Percentiles rank a stretch among this genome's conserved stretches.
Conservation (phyloP, 495 filamentous ascomycete species). For the Talaromyces liani region DNA sequence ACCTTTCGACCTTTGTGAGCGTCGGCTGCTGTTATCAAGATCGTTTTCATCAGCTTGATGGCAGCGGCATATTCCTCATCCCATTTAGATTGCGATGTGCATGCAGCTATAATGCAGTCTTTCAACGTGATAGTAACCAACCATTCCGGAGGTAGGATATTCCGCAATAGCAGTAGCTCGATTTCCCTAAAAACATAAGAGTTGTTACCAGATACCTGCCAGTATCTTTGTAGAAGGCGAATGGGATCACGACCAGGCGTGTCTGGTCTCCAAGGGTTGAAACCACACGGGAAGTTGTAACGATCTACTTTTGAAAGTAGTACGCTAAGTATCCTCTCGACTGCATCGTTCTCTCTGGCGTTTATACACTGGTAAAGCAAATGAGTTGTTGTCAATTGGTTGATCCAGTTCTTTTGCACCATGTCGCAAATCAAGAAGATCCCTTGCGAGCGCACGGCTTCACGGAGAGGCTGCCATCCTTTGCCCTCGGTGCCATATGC, state of each 20-base stretch:
- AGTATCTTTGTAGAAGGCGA: slow-evolving; percentile 25
- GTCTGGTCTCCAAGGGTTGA: slow-evolving; percentile 20
- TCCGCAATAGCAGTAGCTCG: slow-evolving; percentile 28
- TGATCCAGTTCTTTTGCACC: slow-evolving; percentile 39
- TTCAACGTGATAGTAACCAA: slow-evolving; percentile 40
- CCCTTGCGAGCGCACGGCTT: slow-evolving; percentile 62
- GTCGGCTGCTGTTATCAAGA: slow-evolving; percentile 8
- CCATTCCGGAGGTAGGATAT: slow-evolving; percentile 39
- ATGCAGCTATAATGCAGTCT: slow-evolving; percentile 33
- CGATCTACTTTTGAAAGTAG: slow-evolving; percentile 20
- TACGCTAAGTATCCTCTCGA: slow-evolving; percentile 26
- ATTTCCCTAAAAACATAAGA: slow-evolving; percentile 33
- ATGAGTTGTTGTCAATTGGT: slow-evolving; percentile 22
- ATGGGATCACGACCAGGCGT: slow-evolving; percentile 18
- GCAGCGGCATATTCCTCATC: slow-evolving; percentile 29
- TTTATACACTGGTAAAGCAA: slow-evolving; percentile 28
- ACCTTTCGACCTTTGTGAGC: background rate
- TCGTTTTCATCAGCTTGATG: slow-evolving; percentile 31
- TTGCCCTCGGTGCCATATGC: slow-evolving; percentile 40
- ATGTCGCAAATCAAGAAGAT: slow-evolving; percentile 50
- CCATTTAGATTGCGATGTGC: slow-evolving; percentile 31
- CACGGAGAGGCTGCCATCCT: slow-evolving; percentile 60
- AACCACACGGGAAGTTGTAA: slow-evolving; percentile 24
- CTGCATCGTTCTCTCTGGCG: slow-evolving; percentile 29
- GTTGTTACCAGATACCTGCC: slow-evolving; percentile 14